Percentiles rank a stretch among this genome's conserved stretches.
phyloP scores from a whole-genome alignment of 257 asterid species.

The Capsicum chinense region DNA sequence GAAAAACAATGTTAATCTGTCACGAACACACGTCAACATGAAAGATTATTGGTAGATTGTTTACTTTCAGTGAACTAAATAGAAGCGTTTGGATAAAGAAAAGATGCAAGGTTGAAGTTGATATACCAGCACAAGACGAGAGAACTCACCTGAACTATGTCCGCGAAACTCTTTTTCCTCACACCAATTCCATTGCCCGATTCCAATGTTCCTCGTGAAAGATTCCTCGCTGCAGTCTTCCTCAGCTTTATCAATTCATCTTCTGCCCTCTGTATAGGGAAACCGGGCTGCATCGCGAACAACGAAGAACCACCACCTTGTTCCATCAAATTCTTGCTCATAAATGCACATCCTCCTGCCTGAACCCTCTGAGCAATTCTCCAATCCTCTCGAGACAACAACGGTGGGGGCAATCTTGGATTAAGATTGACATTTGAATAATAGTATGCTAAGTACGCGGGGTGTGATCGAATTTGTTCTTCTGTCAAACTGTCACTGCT shows the following conservation, averaged over 20 bases:
- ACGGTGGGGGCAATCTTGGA: slow-evolving; percentile 86
- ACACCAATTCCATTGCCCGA: slow-evolving; percentile 61
- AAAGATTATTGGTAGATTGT: not conserved
- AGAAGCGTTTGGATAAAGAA: not conserved
- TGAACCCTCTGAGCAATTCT: slow-evolving; percentile 69
- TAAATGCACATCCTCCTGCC: slow-evolving; percentile 55
- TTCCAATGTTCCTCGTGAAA: slow-evolving; percentile 38
- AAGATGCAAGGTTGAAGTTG: not conserved
- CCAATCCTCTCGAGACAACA: slow-evolving; percentile 87
- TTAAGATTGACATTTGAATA: slow-evolving; percentile 78
- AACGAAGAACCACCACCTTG: slow-evolving; percentile 43
- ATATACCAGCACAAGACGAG: slow-evolving; percentile 20
- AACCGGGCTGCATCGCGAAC: slow-evolving; percentile 54
- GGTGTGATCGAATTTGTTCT: slow-evolving; percentile 77
- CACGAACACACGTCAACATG: not conserved
- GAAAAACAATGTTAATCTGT: not conserved
- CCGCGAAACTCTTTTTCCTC: slow-evolving; percentile 89
- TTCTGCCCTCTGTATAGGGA: slow-evolving; percentile 54
- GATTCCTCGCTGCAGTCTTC: slow-evolving; percentile 65
- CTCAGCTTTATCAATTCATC: slow-evolving; percentile 63
- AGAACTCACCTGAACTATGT: slow-evolving; percentile 68
- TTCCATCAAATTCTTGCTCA: slow-evolving; percentile 44
- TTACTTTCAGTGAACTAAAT: not conserved
- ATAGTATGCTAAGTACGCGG: slow-evolving; percentile 73
- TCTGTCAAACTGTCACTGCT: slow-evolving; percentile 49